A percentile compares a stretch with the other conserved stretches of the same genome.
Evolutionary conservation across 169 alveolate genomes (phyloP).

Genomic region (Eimeria tenella): DNA sequence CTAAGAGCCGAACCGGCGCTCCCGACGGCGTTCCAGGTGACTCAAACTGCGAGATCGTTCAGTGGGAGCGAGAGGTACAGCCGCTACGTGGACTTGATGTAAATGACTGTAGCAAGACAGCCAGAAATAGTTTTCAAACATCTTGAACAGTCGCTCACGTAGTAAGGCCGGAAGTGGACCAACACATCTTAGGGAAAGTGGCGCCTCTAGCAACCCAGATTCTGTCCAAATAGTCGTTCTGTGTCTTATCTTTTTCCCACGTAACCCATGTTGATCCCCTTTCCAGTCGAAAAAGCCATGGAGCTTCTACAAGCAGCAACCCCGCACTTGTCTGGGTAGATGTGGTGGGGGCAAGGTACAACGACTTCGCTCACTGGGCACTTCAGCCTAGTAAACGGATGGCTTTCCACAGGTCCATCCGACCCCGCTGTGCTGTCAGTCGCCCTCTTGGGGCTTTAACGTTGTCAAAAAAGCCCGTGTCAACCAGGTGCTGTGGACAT

Average conservation of each 20-base stretch:
- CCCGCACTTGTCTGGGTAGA: constrained; percentile 51
- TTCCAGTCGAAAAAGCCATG: constrained; percentile 55
- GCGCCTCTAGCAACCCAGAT: constrained; percentile 58
- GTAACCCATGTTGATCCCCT: constrained; percentile 28
- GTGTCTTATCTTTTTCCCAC: constrained; percentile 13
- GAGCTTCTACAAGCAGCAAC: constrained; percentile 44
- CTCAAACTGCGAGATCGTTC: too few relatives aligned
- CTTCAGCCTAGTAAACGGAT: not conserved
- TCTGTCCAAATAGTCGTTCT: constrained; percentile 49
- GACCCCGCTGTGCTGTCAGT: constrained; percentile 47
- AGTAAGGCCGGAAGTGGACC: not conserved
- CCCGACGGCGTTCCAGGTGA: too few relatives aligned
- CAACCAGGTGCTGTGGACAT: constrained; percentile 36
- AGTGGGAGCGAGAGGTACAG: too few relatives aligned
- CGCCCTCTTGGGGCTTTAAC: constrained; percentile 36
- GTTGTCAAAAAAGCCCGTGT: constrained; percentile 27
- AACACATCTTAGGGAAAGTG: constrained; percentile 35
- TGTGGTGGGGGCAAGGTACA: constrained; percentile 32
- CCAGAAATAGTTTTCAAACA: not conserved
- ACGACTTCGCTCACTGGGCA: constrained; percentile 44
- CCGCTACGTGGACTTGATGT: too few relatives aligned
- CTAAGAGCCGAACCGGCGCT: too few relatives aligned
- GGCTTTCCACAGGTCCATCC: constrained; percentile 14
- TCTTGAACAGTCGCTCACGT: not conserved
- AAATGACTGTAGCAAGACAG: not conserved